phyloP scores from a whole-genome alignment of 2,329 filamentous ascomycete species.

The Rutstroemia sydowiana region DNA sequence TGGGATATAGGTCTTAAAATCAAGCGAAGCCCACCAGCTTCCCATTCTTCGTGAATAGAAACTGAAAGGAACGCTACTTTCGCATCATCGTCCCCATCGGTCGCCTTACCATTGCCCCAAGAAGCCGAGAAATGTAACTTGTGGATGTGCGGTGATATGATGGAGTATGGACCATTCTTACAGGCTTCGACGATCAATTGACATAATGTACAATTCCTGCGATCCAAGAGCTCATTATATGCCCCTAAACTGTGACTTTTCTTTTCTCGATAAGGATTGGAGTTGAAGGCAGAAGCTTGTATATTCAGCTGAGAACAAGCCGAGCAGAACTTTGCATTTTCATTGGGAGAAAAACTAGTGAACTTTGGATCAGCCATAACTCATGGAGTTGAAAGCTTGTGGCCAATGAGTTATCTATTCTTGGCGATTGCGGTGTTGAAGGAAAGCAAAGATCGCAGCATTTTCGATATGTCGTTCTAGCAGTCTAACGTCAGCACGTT shows the following conservation, averaged over 20 bases:
- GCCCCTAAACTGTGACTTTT: background rate
- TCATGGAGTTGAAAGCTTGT: no score
- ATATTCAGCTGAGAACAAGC: no score
- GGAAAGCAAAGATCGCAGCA: no score
- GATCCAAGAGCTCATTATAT: background rate
- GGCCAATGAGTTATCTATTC: no score
- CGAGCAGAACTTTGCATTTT: no score
- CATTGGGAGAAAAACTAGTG: no score
- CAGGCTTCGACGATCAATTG: background rate
- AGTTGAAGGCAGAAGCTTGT: background rate
- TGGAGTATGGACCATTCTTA: background rate
- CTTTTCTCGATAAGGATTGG: background rate
- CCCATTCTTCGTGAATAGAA: background rate
- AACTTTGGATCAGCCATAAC: no score
- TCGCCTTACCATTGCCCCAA: background rate
- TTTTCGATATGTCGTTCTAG: no score
- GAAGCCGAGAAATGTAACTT: background rate
- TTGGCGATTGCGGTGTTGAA: no score
- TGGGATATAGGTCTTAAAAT: background rate
- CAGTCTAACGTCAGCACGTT: no score
- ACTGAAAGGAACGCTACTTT: background rate
- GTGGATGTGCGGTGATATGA: background rate
- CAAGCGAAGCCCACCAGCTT: background rate
- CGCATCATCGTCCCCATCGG: background rate
- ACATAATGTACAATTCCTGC: background rate